Evolutionary conservation across 2,329 filamentous ascomycete species (phyloP), one percentile per base, ranked within the genome.

Genomic region (Didymella pinodella): DNA sequence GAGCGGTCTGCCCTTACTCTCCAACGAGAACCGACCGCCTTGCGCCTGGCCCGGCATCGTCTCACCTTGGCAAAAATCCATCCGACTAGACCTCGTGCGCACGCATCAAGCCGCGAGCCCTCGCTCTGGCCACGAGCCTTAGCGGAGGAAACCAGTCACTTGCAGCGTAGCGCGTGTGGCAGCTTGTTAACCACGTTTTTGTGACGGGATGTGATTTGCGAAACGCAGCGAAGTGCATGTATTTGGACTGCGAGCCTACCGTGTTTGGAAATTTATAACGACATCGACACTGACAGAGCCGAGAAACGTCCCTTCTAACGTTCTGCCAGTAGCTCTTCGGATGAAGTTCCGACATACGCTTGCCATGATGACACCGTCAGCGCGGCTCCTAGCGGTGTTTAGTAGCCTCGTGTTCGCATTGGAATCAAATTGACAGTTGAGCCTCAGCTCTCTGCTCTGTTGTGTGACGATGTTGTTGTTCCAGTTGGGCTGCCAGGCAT

Each of bases 271-370:
- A 16, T 38, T 12, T 48, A 34, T 55, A 47, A 48, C 57, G 28
- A 59, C 36, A 12, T 29, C 56, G 22, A 48, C 22, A 38, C 10
- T 36, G 29, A 18, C 47, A 49, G 34, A 38, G 28, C 51, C 57
- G 51, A 59, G 41, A 59, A 59, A 51, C 43, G 51, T 55, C 51
- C 66, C 66, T 63, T 66, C 63, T 54, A 64, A 54, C 58, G 62
- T 54, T 54, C 48, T 47, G 49, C 59, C 66, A 67, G 63, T 51
- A 65, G 50, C 57, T 64, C 66, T 29, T 49, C 49, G 72, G 72
- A 75, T 73, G 66, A 68, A 58, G 38, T 53, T 53, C 56, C 56
- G 36, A 18, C 36, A 40, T 20, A 40, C n/a, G 36, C 36, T 18
- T 40, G 20, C 36, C 36, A 40, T 20, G 8, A 40, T 38, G 34